These are phyloP conservation scores for Lagenidium giganteum DNA, from an alignment of 352 stramenopile species.

Conservation along the genomic window DNA sequence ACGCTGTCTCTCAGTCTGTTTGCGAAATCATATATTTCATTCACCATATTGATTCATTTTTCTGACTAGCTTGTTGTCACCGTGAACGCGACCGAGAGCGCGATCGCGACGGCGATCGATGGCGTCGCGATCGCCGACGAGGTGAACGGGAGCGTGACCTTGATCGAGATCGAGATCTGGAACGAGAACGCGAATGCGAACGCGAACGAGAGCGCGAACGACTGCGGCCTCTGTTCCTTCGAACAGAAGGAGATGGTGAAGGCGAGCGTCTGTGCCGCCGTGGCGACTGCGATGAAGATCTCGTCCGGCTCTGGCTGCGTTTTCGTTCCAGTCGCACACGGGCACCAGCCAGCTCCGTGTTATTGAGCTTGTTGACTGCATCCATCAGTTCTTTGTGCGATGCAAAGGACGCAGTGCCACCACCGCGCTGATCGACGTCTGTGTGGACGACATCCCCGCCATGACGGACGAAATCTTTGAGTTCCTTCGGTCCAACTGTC, in stretches of 20 bases:
- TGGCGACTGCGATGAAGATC: background rate
- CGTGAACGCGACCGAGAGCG: slow-evolving; percentile 8
- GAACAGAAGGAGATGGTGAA: slow-evolving; percentile 16
- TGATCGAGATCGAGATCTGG: slow-evolving; percentile 26
- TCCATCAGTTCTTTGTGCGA: slow-evolving; percentile 49
- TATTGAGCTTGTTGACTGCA: slow-evolving; percentile 48
- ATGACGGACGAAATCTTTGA: slow-evolving; percentile 60
- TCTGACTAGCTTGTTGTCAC: background rate
- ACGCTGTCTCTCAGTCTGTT: no score
- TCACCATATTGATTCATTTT: background rate
- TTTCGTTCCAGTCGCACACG: slow-evolving; percentile 27
- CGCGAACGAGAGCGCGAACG: slow-evolving; percentile 11
- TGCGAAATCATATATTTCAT: background rate
- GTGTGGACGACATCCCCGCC: slow-evolving; percentile 58
- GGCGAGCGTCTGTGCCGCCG: slow-evolving; percentile 4
- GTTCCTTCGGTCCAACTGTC: slow-evolving; percentile 47
- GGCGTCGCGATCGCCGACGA: slow-evolving; percentile 6
- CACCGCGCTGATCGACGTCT: slow-evolving; percentile 62
- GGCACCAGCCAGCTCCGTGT: slow-evolving; percentile 37
- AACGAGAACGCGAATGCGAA: slow-evolving; percentile 30
- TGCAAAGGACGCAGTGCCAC: slow-evolving; percentile 60
- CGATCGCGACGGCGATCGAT: slow-evolving; percentile 8
- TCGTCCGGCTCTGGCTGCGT: background rate
- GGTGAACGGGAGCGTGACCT: slow-evolving; percentile 23
- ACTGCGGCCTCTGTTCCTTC: slow-evolving; percentile 11